These are phyloP conservation scores for Metroxylon sagu DNA, from an alignment of 176 grass and related monocot genomes.

Conservation along the genomic window DNA sequence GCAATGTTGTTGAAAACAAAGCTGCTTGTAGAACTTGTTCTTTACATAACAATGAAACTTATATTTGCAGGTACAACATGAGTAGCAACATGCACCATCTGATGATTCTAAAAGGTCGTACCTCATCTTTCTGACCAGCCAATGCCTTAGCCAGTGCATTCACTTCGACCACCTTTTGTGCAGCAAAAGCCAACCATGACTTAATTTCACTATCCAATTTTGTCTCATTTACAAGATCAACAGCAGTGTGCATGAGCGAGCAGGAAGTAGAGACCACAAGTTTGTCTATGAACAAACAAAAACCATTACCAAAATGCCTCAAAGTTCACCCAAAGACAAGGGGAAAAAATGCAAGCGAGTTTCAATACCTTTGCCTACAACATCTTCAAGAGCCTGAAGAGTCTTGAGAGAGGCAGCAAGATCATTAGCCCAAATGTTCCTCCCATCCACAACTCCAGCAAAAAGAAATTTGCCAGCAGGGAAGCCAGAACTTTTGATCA, in stretches of 20 bases:
- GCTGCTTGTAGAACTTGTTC: too few species aligned
- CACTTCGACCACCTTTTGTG: conserved; percentile 92
- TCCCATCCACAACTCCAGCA: conserved; percentile 6
- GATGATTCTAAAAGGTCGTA: conserved; percentile 14
- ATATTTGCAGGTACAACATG: too few species aligned
- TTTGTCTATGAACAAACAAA: conserved; percentile 46
- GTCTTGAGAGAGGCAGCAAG: not conserved
- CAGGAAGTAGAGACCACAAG: conserved; percentile 89
- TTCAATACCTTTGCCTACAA: conserved; percentile 52
- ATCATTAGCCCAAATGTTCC: conserved; percentile 11
- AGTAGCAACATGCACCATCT: too few species aligned
- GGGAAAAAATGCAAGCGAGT: not conserved
- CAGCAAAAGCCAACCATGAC: conserved; percentile 88
- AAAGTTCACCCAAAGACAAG: conserved; percentile 4
- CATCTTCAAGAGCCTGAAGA: not conserved
- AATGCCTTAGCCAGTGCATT: conserved; percentile 78
- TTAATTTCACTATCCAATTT: conserved; percentile 87
- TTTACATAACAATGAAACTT: too few species aligned
- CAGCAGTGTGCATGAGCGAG: conserved; percentile 90
- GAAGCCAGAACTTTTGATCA: conserved; percentile 24
- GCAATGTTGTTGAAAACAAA: too few species aligned
- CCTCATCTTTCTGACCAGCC: conserved; percentile 85
- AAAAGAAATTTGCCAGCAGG: conserved; percentile 8
- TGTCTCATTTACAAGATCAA: conserved; percentile 88
- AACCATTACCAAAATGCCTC: not conserved